A percentile compares a stretch with the other conserved stretches of the same genome.
These are phyloP conservation scores for Raphanus hybrid DNA, from an alignment of 441 rosid species.

Conservation along the genomic window DNA sequence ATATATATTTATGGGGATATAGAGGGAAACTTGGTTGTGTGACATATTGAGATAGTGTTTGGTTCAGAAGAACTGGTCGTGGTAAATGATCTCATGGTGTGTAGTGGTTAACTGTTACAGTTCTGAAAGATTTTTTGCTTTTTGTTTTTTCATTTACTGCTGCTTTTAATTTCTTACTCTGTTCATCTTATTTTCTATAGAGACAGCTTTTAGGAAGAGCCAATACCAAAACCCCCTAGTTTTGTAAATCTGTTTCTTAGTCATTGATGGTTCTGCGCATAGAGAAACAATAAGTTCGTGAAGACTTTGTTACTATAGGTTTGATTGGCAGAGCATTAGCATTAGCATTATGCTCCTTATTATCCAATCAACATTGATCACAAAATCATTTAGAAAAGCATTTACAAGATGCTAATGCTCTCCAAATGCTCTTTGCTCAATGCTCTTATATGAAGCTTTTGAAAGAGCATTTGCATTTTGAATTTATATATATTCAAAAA, in stretches of 20 bases:
- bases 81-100: constrained; percentile 43
- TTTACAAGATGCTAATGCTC: too few species aligned
- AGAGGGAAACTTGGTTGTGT: neutral
- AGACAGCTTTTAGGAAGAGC: constrained; percentile 32
- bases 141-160: constrained; percentile 27
- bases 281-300: neutral
- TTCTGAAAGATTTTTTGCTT: neutral
- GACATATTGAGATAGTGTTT: constrained; percentile 23
- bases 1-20: constrained; percentile 8
- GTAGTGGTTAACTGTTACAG: constrained; percentile 45
- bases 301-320: constrained; percentile 1
- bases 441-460: too few species aligned
- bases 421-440: too few species aligned
- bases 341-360: too few species aligned
- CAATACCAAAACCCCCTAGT: constrained; percentile 7
- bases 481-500: too few species aligned
- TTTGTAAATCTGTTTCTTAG: constrained; percentile 25
- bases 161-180: constrained; percentile 31
- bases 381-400: too few species aligned
- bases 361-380: too few species aligned
- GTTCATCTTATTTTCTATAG: constrained; percentile 22
- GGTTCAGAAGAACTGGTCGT: constrained; percentile 38
- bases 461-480: too few species aligned
- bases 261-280: constrained; percentile 16
- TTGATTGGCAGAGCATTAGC: too few species aligned